Evolutionary conservation across 2,329 filamentous ascomycete genomes (phyloP).

Genomic region (Clonostachys rosea): DNA sequence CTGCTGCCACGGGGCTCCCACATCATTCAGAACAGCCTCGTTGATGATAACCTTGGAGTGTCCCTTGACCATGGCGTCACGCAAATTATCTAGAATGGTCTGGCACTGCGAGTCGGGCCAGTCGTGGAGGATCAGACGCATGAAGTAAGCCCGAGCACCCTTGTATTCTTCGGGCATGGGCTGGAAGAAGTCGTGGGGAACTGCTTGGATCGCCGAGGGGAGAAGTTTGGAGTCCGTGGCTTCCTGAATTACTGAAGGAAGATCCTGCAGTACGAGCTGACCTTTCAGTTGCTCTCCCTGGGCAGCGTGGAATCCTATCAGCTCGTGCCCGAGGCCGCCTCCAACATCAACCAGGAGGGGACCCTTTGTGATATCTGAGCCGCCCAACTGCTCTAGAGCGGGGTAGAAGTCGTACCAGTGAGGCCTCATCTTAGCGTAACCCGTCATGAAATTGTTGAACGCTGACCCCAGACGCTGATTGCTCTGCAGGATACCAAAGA

Average conservation of each 20-base stretch:
- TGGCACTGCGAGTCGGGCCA: slow-evolving; percentile 32
- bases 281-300: slow-evolving; percentile 28
- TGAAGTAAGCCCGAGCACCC: slow-evolving; percentile 32
- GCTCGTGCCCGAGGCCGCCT: slow-evolving; percentile 25
- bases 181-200: slow-evolving; percentile 15
- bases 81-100: slow-evolving; percentile 16
- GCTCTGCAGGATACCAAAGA: slow-evolving; percentile 23
- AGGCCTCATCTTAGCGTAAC: slow-evolving; percentile 21
- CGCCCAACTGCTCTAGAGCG: slow-evolving; percentile 19
- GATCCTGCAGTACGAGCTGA: slow-evolving; percentile 41
- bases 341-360: slow-evolving; percentile 25
- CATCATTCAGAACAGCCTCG: slow-evolving; percentile 7
- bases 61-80: slow-evolving; percentile 7
- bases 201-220: slow-evolving; percentile 1
- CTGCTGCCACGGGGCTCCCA: slow-evolving; percentile 10
- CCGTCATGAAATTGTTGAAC: slow-evolving; percentile 30
- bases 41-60: slow-evolving; percentile 12
- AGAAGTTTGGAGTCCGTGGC: slow-evolving; percentile 1
- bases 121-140: slow-evolving; percentile 41
- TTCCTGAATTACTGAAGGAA: slow-evolving; percentile 26
- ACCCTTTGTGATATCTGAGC: slow-evolving; percentile 5
- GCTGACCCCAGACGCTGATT: slow-evolving; percentile 17
- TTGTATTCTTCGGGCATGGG: slow-evolving; percentile 10
- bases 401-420: slow-evolving; percentile 30
- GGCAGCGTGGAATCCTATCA: slow-evolving; percentile 21